Evolutionary conservation across 169 alveolate species (phyloP), one percentile per base, ranked within the genome.

Genomic region (Babesia sp.): DNA sequence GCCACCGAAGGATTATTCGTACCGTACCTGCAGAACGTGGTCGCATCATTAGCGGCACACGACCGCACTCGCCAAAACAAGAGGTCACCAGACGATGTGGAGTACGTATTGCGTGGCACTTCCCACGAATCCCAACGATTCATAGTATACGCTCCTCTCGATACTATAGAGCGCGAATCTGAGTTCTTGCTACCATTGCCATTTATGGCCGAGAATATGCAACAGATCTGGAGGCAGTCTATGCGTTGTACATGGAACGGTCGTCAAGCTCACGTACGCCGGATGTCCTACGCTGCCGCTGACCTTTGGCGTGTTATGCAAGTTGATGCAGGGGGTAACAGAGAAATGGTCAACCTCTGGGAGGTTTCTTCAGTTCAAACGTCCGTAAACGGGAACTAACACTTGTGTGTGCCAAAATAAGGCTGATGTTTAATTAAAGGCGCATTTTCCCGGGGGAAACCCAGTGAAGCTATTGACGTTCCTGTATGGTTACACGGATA

Each of bases 121-220:
- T 12, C 56, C 1, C 54, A 2, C 26, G 61, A 45, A 24, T 46
- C 74, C 12, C 61, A 31, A 31, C 42, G 61, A 20, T 64, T 64
- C 53, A 61, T 64, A 1, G 74, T 64, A 20, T 64, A 64, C 34
- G 74, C 74, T 22, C 74, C 74, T 41, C 54, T 64, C 31, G 74
- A 64, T 24, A 3, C 12, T 11, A 28, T 48, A 29, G 61, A 28
- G 0, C 41, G 37, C 7, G 39, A 2, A n/a, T 50, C 63, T 16
- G 74, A 64, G 31, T 64, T 64, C 61, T 1, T 64, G 29, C 46
- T 64, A 6, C 74, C 74, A 16, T 36, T 64, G 26, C 3, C 44
- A 1, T 64, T 48, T 26, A 18, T 64, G 63, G 61, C 59, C 53
- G 61, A 48, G 36, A 46, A 64, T 39, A 6, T 64, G 59, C 9